phyloP scores from a whole-genome alignment of 306 rosid genomes.

The Gleditsia sinensis region DNA sequence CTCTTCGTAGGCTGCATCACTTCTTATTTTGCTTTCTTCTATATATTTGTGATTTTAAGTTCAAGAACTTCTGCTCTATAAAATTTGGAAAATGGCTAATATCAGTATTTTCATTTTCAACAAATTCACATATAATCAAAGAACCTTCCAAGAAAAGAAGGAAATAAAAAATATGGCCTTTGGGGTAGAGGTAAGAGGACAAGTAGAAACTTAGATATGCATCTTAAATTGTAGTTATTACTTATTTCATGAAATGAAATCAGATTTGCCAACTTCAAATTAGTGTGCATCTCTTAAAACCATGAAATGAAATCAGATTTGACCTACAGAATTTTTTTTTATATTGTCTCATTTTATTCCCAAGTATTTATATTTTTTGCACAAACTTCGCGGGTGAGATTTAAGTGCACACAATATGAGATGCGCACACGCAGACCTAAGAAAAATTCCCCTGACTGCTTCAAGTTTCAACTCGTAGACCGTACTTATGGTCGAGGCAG shows the following conservation, averaged over 20 bases:
- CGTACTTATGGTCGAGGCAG: too few species aligned
- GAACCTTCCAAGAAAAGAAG: constrained; percentile 3
- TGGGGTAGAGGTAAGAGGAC: constrained; percentile 1
- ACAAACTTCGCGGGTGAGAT: too few species aligned
- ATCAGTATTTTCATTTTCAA: constrained; percentile 35
- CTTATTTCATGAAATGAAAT: constrained; percentile 27
- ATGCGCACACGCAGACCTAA: too few species aligned
- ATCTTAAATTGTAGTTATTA: background rate
- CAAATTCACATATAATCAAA: background rate
- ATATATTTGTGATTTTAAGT: constrained; percentile 77
- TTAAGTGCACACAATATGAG: too few species aligned
- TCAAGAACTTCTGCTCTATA: constrained; percentile 90
- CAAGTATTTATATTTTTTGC: too few species aligned
- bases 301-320: too few species aligned
- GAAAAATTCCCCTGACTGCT: too few species aligned
- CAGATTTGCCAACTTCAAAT: constrained; percentile 26
- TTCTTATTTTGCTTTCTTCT: constrained; percentile 90
- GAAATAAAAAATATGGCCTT: background rate
- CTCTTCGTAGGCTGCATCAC: constrained; percentile 88
- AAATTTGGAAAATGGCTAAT: constrained; percentile 21
- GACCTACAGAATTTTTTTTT: too few species aligned
- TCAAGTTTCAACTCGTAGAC: too few species aligned
- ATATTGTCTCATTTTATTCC: too few species aligned
- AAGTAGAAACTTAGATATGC: constrained; percentile 1
- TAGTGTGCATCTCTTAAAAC: background rate